Base-by-base conservation (phyloP, 2,329 filamentous ascomycete species). In the Clonostachys rosea region DNA sequence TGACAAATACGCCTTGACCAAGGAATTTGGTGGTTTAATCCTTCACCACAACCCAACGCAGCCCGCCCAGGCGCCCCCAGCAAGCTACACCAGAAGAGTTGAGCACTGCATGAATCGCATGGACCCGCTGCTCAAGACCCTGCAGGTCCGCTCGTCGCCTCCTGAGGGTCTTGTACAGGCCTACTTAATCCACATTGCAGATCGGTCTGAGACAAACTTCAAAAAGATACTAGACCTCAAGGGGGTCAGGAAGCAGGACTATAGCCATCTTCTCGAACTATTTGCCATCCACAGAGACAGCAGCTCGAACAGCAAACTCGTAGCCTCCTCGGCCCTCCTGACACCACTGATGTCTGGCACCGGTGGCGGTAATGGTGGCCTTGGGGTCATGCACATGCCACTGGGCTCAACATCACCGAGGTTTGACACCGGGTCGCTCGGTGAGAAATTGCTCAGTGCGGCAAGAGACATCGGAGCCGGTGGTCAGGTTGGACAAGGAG, bases 191-290 rank as follows among this genome's bases (percentile, higher is more conserved):
- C 94, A 97, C 69, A 94, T 99, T 54, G 91, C 83, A 55, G 94
- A 99, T 73, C 85, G 88, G 47, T 95, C 87, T 53, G 94, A 97
- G 63, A 81, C 83, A 59, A 99, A 99, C 69, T 99, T 99, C 79
- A 85, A 85, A 62, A 97, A 96, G 70, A 87, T 99, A 50, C 82
- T 99, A 42, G 94, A 99, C 44, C 78, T 99, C 52, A 99, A 99
- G 67, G 94, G 94, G 42, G 86, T 99, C 50, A 81, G 86, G 52
- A 92, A 91, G 61, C 75, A 81, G 50, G 94, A 99, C 51, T 89
- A 96, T 59, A 71, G 79, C 4, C 83, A 89, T 52, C 82, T 97
- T 3, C 70, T 96, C 34, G 94, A 99, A 64, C 77, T 97, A 5
- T 97, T 96, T 70, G 68, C 68, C 40, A 76, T 85, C 45, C 89